Conservation (phyloP, 129 eudicot species). For the Artemisia tridentata region DNA sequence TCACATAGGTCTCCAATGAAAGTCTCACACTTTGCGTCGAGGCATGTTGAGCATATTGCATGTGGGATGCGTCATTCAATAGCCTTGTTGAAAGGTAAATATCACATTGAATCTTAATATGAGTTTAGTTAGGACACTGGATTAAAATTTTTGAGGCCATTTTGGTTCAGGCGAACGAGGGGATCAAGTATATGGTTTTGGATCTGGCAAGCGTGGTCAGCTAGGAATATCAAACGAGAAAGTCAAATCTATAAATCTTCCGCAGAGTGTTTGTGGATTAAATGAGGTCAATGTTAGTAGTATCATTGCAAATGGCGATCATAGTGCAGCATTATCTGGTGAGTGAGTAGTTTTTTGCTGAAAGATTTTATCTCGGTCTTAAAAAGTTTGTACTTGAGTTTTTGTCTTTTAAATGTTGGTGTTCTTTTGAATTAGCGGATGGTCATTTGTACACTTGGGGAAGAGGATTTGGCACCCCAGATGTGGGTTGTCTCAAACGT, state of each 20-base stretch:
- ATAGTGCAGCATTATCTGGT: conserved; percentile 87
- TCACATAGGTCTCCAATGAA: conserved; percentile 47
- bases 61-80: conserved; percentile 95
- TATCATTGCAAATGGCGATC: conserved; percentile 86
- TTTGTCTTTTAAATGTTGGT: background rate
- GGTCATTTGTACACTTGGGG: conserved; percentile 86
- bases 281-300: conserved; percentile 38
- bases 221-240: conserved; percentile 40
- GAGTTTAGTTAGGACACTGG: conserved; percentile 1
- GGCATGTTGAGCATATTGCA: conserved; percentile 63
- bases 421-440: conserved; percentile 36
- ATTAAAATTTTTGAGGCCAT: background rate
- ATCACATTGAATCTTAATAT: background rate
- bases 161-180: conserved; percentile 39
- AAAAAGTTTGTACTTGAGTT: background rate
- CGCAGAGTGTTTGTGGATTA: conserved; percentile 55
- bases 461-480: conserved; percentile 65
- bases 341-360: conserved; percentile 4
- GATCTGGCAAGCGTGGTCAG: conserved; percentile 96
- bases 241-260: conserved; percentile 47
- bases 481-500: conserved; percentile 39
- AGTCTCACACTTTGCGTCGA: conserved; percentile 47
- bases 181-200: conserved; percentile 68
- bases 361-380: background rate
- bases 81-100: conserved; percentile 69